A percentile compares a stretch with the other conserved stretches of the same genome.
Conservation (phyloP, 2,329 filamentous ascomycete genomes). For the Fusarium haematococcum region DNA sequence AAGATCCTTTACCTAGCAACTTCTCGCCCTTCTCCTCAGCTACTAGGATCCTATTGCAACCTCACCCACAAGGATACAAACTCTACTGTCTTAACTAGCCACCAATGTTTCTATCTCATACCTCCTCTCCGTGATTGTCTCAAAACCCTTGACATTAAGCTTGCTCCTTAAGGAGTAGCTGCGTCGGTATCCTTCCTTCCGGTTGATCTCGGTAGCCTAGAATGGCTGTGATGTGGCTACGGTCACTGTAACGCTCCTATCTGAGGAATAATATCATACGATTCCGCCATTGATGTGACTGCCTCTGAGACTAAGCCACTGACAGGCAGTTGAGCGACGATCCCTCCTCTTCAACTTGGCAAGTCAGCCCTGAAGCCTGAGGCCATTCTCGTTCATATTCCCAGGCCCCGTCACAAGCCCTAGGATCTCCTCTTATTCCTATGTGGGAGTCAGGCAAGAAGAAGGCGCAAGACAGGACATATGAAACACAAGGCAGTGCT, state of each 20-base stretch:
- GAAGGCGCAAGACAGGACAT: neutral
- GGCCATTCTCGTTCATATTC: neutral
- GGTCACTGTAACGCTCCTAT: neutral
- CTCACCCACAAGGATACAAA: neutral
- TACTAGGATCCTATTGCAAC: neutral
- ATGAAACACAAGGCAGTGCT: no score
- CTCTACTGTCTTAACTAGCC: neutral
- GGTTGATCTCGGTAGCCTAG: neutral
- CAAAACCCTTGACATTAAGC: neutral
- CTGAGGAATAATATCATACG: neutral
- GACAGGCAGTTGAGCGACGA: neutral
- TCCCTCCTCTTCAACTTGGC: neutral
- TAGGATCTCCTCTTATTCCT: neutral
- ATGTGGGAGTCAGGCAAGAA: neutral
- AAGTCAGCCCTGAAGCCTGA: neutral
- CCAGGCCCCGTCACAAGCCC: neutral
- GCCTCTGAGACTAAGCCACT: neutral
- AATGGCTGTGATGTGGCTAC: neutral
- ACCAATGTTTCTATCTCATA: neutral
- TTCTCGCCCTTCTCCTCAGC: neutral
- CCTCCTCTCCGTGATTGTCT: neutral
- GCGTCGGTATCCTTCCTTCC: neutral
- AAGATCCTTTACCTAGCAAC: neutral
- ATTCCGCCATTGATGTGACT: neutral
- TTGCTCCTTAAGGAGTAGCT: neutral